Evolutionary conservation across 768 basidiomycete species (phyloP).

Genomic region (Leccinum fibrillosum): DNA sequence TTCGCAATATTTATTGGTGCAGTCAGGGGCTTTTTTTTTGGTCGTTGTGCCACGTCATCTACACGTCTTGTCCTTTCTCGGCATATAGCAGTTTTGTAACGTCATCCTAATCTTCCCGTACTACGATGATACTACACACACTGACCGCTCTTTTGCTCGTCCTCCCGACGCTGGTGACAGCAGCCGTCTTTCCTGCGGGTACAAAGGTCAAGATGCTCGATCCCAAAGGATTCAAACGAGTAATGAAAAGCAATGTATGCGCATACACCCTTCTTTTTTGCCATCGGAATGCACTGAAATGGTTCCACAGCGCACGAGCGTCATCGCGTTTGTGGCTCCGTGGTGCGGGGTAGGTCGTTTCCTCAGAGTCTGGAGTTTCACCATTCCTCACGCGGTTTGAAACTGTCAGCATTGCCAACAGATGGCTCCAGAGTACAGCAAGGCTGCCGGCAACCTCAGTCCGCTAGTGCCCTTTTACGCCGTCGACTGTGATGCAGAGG

Average conservation of each 20-base stretch:
- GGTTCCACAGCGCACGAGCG: slow-evolving; percentile 55
- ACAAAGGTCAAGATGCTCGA: slow-evolving; percentile 73
- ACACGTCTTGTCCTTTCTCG: background rate
- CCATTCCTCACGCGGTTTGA: background rate
- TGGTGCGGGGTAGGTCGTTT: slow-evolving; percentile 78
- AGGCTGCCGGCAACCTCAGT: slow-evolving; percentile 72
- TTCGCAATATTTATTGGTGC: too few species aligned
- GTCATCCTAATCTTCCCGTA: background rate
- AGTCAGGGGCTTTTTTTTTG: slow-evolving; percentile 6
- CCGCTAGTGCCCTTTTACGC: slow-evolving; percentile 88
- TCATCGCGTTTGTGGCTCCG: slow-evolving; percentile 92
- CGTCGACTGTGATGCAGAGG: slow-evolving; percentile 85
- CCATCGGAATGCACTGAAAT: background rate
- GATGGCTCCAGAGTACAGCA: slow-evolving; percentile 81
- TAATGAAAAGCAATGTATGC: slow-evolving; percentile 74
- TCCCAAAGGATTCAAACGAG: slow-evolving; percentile 63
- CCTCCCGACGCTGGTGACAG: slow-evolving; percentile 38
- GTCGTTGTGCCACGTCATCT: slow-evolving; percentile 14
- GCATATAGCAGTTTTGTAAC: background rate
- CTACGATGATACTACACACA: slow-evolving; percentile 25
- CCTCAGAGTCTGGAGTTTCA: background rate
- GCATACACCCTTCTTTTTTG: background rate
- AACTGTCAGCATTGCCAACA: slow-evolving; percentile 65
- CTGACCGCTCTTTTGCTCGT: slow-evolving; percentile 17
- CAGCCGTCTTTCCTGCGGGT: slow-evolving; percentile 46